These are phyloP conservation scores for Cicer yamashitae DNA, from an alignment of 306 rosid species.

Conservation along the genomic window DNA sequence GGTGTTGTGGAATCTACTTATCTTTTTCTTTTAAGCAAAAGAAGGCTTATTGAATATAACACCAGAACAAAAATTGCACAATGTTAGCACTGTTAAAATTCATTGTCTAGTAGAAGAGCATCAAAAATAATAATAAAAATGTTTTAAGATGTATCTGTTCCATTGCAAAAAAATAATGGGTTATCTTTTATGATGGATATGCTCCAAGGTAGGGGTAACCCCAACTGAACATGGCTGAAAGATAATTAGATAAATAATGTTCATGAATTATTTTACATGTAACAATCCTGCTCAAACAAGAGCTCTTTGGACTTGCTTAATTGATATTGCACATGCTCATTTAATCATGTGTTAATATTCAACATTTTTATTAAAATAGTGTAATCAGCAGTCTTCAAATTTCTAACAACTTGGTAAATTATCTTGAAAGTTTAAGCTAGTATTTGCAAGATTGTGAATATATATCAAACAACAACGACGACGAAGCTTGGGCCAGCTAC, in stretches of 20 bases:
- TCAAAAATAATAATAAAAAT: neutral
- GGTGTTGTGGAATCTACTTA: neutral
- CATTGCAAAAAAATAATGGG: neutral
- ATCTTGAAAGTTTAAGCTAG: neutral
- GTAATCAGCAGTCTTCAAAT: too few species aligned
- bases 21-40: too few species aligned
- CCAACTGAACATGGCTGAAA: neutral
- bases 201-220: neutral
- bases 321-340: too few species aligned
- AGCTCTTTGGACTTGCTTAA: too few species aligned
- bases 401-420: too few species aligned
- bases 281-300: too few species aligned
- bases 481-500: neutral
- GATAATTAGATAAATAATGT: too few species aligned
- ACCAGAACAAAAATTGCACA: neutral
- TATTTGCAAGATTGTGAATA: neutral
- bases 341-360: too few species aligned
- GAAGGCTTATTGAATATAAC: neutral
- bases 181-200: neutral
- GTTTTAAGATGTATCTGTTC: neutral
- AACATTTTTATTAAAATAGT: too few species aligned
- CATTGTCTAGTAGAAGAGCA: constrained; percentile 8
- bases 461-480: neutral
- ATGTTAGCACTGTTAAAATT: constrained; percentile 11
- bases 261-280: too few species aligned